These are phyloP conservation scores for Clavispora carvajalis DNA, from an alignment of 805 yeast species.

Conservation along the genomic window DNA sequence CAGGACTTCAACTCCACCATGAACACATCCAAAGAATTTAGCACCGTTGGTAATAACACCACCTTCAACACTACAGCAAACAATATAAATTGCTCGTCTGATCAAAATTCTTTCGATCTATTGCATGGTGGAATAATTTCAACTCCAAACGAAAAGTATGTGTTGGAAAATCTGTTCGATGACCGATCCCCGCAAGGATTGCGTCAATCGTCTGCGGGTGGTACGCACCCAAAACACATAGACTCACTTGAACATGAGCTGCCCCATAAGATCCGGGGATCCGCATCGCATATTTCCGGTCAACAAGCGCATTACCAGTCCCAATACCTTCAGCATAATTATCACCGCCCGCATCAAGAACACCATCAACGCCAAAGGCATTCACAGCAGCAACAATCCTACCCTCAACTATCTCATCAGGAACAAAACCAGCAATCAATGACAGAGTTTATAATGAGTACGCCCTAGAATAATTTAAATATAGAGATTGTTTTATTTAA, in stretches of 20 bases:
- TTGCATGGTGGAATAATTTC: conserved; percentile 28
- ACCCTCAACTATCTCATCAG: neutral
- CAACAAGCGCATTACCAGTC: neutral
- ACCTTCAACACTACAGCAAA: conserved; percentile 25
- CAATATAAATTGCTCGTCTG: conserved; percentile 31
- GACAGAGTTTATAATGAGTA: conserved; percentile 33
- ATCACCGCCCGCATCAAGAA: neutral
- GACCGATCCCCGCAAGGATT: conserved; percentile 30
- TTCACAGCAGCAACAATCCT: neutral
- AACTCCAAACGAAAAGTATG: conserved; percentile 37
- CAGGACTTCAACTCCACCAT: conserved; percentile 16
- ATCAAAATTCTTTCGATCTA: conserved; percentile 38
- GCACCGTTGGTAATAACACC: conserved; percentile 19
- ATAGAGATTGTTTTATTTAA: too few species aligned
- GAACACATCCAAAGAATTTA: conserved; percentile 25
- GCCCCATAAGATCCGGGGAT: conserved; percentile 10
- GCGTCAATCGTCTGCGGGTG: neutral
- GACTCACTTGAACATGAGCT: conserved; percentile 13
- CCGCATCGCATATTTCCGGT: conserved; percentile 6
- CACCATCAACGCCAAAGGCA: neutral
- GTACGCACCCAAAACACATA: neutral
- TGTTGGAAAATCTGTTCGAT: conserved; percentile 36
- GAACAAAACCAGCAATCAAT: neutral
- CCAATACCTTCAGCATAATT: neutral
- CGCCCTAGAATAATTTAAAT: conserved; percentile 36